Evolutionary conservation across 345 rosid genomes (phyloP).

Genomic region (Mallotus nudiflorus): DNA sequence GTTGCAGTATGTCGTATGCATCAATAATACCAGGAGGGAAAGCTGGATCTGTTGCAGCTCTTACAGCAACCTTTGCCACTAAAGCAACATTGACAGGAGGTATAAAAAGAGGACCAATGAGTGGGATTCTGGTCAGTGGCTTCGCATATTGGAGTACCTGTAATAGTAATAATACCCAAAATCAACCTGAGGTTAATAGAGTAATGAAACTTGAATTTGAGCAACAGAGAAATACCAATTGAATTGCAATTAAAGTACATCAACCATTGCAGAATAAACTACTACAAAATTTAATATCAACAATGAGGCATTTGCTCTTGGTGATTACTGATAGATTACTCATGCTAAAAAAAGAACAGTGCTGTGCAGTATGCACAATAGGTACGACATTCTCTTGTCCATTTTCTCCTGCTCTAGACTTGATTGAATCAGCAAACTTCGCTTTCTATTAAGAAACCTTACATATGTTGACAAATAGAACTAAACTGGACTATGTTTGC

Average conservation of each 20-base stretch:
- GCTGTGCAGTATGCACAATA: too few species aligned
- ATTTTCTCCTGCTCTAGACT: too few species aligned
- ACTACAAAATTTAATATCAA: too few species aligned
- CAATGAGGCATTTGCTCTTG: too few species aligned
- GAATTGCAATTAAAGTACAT: too few species aligned
- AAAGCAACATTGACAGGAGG: conserved; percentile 57
- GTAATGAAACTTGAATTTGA: neutral
- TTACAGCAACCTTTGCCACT: conserved; percentile 58
- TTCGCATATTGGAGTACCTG: conserved; percentile 57
- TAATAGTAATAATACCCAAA: neutral
- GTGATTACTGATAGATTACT: too few species aligned
- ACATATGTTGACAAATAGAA: neutral
- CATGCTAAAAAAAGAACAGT: too few species aligned
- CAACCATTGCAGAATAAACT: too few species aligned
- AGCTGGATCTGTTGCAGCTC: conserved; percentile 49
- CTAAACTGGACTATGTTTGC: neutral
- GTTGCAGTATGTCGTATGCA: conserved; percentile 47
- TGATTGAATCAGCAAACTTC: neutral
- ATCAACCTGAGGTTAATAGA: too few species aligned
- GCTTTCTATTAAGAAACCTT: neutral
- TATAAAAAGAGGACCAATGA: conserved; percentile 54
- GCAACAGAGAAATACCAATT: neutral
- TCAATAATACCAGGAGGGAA: conserved; percentile 56
- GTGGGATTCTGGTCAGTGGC: conserved; percentile 44
- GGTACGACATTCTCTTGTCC: too few species aligned